A percentile compares a stretch with the other conserved stretches of the same genome.
These are phyloP conservation scores for Aureobasidium vineae DNA, from an alignment of 2,329 filamentous ascomycete genomes.

Conservation along the genomic window DNA sequence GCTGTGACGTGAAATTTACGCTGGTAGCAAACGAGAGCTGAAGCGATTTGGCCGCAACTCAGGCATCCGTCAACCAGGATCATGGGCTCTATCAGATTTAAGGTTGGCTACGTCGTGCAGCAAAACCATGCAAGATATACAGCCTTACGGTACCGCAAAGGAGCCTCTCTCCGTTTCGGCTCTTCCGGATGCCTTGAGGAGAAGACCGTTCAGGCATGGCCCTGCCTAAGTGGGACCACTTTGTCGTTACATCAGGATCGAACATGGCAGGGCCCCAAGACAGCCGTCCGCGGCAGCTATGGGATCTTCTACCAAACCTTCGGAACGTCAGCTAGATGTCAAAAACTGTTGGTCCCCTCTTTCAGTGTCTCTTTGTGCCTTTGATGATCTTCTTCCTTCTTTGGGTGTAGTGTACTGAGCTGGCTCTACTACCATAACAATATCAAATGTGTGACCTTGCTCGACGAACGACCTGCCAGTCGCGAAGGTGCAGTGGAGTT, in stretches of 20 bases:
- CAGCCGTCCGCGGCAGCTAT: conserved; percentile 9
- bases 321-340: conserved; percentile 10
- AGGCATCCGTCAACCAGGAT: conserved; percentile 10
- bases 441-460: conserved; percentile 1
- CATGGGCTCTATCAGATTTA: conserved; percentile 8
- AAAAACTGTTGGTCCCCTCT: background rate
- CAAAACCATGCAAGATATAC: background rate
- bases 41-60: background rate
- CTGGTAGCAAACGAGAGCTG: background rate
- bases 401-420: background rate
- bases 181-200: conserved; percentile 3
- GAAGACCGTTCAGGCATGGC: background rate
- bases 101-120: conserved; percentile 6
- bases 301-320: background rate
- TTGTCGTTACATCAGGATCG: conserved; percentile 13
- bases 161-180: background rate
- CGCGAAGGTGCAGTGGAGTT: background rate
- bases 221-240: conserved; percentile 11
- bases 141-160: background rate
- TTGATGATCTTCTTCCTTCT: background rate
- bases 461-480: background rate
- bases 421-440: background rate
- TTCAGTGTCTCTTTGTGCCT: background rate
- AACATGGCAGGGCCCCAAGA: background rate
- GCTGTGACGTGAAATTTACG: background rate